A percentile compares a stretch with the other conserved stretches of the same genome.
These are phyloP conservation scores for Ustulina deusta DNA, from an alignment of 2,329 filamentous ascomycete species.

Conservation along the genomic window DNA sequence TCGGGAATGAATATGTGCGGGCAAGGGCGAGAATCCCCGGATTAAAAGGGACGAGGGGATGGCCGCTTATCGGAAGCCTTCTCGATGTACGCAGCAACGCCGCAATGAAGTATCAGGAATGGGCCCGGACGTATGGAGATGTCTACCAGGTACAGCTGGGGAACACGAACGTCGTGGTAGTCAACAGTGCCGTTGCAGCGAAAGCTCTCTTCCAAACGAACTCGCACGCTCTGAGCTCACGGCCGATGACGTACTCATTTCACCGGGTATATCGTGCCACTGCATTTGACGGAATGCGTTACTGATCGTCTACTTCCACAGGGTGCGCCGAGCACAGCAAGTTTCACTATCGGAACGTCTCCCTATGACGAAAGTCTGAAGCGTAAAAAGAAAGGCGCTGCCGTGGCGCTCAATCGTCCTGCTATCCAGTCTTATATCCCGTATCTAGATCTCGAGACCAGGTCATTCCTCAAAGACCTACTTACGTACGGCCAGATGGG, in stretches of 20 bases:
- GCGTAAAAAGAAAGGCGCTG: slow-evolving; percentile 78
- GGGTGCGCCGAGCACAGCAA: slow-evolving; percentile 75
- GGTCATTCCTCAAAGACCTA: slow-evolving; percentile 78
- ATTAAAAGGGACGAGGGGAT: no score
- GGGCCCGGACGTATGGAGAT: slow-evolving; percentile 70
- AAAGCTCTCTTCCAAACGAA: slow-evolving; percentile 83
- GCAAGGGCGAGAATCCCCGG: no score
- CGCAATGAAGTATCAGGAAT: slow-evolving; percentile 62
- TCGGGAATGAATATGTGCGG: slow-evolving; percentile 3
- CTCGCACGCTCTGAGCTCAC: slow-evolving; percentile 80
- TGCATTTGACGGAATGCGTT: not conserved
- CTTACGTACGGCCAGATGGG: slow-evolving; percentile 72
- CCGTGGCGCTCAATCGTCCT: slow-evolving; percentile 80
- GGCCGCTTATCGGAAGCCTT: slow-evolving; percentile 69
- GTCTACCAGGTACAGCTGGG: slow-evolving; percentile 76
- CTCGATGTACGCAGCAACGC: slow-evolving; percentile 69
- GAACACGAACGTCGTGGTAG: slow-evolving; percentile 78
- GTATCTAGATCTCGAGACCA: slow-evolving; percentile 81
- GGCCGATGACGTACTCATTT: slow-evolving; percentile 83
- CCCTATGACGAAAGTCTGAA: slow-evolving; percentile 88
- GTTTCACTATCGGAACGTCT: slow-evolving; percentile 84
- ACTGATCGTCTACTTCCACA: slow-evolving; percentile 5
- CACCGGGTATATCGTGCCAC: slow-evolving; percentile 71
- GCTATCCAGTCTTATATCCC: slow-evolving; percentile 84
- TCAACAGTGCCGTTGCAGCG: slow-evolving; percentile 81